Percentiles rank a stretch among this genome's conserved stretches.
These are phyloP conservation scores for Lentinula guzmanii DNA, from an alignment of 768 basidiomycete species.

Conservation along the genomic window DNA sequence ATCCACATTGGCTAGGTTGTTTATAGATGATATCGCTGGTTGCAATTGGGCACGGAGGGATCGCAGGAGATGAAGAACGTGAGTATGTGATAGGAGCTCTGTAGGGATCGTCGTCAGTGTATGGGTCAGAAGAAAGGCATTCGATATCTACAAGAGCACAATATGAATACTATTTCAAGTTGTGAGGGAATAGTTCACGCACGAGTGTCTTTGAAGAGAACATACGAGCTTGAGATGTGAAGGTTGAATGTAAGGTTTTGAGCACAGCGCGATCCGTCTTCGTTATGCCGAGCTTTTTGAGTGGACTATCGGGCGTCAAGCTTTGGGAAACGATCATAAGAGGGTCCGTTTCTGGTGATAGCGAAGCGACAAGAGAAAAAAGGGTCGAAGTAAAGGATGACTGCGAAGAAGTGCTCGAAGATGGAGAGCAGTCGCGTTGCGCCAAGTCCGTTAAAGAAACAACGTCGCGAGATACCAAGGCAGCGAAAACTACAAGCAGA, in stretches of 20 bases:
- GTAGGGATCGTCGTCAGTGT: conserved; percentile 31
- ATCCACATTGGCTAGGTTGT: not conserved
- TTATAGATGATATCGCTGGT: conserved; percentile 5
- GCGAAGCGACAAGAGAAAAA: conserved; percentile 31
- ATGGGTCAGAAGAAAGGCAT: conserved; percentile 27
- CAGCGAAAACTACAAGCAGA: conserved; percentile 54
- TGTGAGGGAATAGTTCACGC: conserved; percentile 9
- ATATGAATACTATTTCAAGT: conserved; percentile 16
- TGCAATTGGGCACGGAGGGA: conserved; percentile 29
- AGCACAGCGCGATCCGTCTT: conserved; percentile 52
- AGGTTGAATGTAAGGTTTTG: conserved; percentile 28
- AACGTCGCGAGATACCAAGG: conserved; percentile 56
- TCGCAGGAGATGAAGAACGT: conserved; percentile 22
- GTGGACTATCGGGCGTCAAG: conserved; percentile 26
- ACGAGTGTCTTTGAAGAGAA: conserved; percentile 29
- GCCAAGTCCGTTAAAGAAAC: conserved; percentile 51
- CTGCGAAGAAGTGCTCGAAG: conserved; percentile 7
- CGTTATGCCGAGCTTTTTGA: conserved; percentile 46
- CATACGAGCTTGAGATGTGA: conserved; percentile 27
- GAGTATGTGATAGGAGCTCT: conserved; percentile 19
- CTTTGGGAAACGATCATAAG: conserved; percentile 34
- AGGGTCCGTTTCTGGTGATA: conserved; percentile 36
- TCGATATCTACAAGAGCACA: conserved; percentile 26
- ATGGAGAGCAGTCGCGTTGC: conserved; percentile 17
- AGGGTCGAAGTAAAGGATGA: conserved; percentile 34